These are phyloP conservation scores for Coccomyxa subellipsoidea DNA, from an alignment of 163 green algal species.

Conservation along the genomic window DNA sequence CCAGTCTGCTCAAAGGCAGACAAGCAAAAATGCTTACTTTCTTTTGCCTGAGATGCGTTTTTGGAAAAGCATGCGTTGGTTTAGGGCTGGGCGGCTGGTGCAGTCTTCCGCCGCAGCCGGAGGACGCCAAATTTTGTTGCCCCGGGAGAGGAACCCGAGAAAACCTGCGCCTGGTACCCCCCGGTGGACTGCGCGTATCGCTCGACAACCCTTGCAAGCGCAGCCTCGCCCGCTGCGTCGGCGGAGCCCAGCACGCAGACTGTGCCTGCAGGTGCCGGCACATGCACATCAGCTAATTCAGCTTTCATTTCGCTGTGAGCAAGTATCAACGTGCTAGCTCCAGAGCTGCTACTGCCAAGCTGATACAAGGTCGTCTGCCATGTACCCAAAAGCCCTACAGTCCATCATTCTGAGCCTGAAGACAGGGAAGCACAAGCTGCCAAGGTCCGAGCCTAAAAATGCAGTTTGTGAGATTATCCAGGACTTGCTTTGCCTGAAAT, in stretches of 20 bases:
- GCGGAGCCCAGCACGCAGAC: slow-evolving; percentile 68
- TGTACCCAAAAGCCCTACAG: too few relatives aligned
- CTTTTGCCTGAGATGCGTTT: not conserved
- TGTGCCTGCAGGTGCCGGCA: slow-evolving; percentile 28
- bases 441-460: too few relatives aligned
- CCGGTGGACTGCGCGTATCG: slow-evolving; percentile 31
- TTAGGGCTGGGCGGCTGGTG: not conserved
- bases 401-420: too few relatives aligned
- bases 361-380: not conserved
- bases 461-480: too few relatives aligned
- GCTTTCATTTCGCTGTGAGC: not conserved
- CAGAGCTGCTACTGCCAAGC: not conserved
- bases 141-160: slow-evolving; percentile 19
- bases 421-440: too few relatives aligned
- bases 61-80: not conserved
- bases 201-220: slow-evolving; percentile 33
- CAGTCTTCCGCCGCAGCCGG: not conserved
- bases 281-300: not conserved
- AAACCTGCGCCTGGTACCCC: slow-evolving; percentile 18
- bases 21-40: too few relatives aligned
- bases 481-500: too few relatives aligned
- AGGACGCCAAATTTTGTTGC: slow-evolving; percentile 19
- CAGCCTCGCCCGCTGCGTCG: slow-evolving; percentile 26
- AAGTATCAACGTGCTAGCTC: not conserved
- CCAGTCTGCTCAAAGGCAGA: too few relatives aligned